phyloP scores from a whole-genome alignment of 805 yeast species.

The Grigorovia transvaalensis region DNA sequence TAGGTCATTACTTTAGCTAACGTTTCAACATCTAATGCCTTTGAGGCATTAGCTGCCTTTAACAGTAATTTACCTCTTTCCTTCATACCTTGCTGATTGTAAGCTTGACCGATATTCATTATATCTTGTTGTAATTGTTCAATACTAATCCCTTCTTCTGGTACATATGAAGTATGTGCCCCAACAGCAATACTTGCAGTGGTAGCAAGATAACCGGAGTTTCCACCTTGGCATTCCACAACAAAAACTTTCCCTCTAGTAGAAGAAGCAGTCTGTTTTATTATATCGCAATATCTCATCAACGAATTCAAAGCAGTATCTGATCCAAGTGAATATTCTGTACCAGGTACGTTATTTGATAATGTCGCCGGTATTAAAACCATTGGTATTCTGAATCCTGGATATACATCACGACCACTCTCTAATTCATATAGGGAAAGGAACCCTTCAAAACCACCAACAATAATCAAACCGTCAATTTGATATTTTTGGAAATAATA shows the following conservation, averaged over 20 bases:
- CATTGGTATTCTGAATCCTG: conserved; percentile 69
- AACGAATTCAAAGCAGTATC: conserved; percentile 67
- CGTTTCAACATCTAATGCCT: conserved; percentile 52
- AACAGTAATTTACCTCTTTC: conserved; percentile 51
- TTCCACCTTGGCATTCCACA: conserved; percentile 80
- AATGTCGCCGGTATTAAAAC: conserved; percentile 73
- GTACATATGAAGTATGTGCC: conserved; percentile 65
- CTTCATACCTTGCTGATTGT: conserved; percentile 41
- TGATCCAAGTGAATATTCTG: conserved; percentile 66
- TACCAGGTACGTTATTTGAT: conserved; percentile 77
- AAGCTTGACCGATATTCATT: conserved; percentile 46
- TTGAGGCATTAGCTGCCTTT: conserved; percentile 59
- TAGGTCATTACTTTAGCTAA: conserved; percentile 56
- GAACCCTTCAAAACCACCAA: conserved; percentile 79
- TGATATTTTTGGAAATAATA: conserved; percentile 58
- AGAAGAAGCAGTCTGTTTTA: conserved; percentile 69
- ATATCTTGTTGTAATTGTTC: conserved; percentile 57
- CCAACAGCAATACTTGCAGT: conserved; percentile 60
- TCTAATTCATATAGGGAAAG: conserved; percentile 57
- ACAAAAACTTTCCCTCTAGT: conserved; percentile 70
- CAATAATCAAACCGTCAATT: conserved; percentile 60
- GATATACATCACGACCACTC: conserved; percentile 47
- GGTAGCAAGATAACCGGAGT: conserved; percentile 69
- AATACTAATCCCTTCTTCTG: conserved; percentile 57
- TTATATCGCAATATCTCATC: conserved; percentile 63